phyloP scores from a whole-genome alignment of 257 asterid genomes.

The Solanum medicagineum region DNA sequence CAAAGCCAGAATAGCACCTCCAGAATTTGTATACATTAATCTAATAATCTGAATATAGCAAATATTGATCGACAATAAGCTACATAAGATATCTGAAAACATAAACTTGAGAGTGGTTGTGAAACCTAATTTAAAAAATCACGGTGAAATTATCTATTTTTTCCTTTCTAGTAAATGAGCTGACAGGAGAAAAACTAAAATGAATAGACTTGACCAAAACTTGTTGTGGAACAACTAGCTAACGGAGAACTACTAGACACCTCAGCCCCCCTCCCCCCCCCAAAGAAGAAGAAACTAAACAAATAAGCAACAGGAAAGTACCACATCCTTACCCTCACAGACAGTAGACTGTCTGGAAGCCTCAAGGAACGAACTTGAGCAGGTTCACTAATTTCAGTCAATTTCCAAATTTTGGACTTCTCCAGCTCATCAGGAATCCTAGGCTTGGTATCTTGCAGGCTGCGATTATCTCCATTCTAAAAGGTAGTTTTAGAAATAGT shows the following conservation, averaged over 20 bases:
- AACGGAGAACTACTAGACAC: neutral
- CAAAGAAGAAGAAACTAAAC: neutral
- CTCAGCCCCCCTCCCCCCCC: neutral
- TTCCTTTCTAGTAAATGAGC: neutral
- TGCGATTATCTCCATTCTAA: conserved; percentile 39
- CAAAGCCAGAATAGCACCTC: conserved; percentile 47
- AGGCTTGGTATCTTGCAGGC: conserved; percentile 25
- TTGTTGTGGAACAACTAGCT: neutral
- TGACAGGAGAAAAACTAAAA: neutral
- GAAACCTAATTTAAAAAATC: neutral
- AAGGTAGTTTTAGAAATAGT: neutral
- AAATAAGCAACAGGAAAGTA: neutral
- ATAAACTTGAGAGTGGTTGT: neutral
- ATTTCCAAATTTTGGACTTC: conserved; percentile 45
- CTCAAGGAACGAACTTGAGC: conserved; percentile 39
- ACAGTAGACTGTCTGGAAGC: conserved; percentile 43
- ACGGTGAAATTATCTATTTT: neutral
- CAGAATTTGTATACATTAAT: conserved; percentile 52
- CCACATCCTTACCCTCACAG: conserved; percentile 31
- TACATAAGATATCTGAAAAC: neutral
- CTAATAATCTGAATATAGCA: conserved; percentile 36
- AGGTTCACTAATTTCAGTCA: conserved; percentile 38
- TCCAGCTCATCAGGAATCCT: conserved; percentile 38
- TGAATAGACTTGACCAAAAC: neutral
- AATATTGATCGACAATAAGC: neutral